phyloP scores from a whole-genome alignment of 108 stramenopile species.

The Skeletonema potamos region DNA sequence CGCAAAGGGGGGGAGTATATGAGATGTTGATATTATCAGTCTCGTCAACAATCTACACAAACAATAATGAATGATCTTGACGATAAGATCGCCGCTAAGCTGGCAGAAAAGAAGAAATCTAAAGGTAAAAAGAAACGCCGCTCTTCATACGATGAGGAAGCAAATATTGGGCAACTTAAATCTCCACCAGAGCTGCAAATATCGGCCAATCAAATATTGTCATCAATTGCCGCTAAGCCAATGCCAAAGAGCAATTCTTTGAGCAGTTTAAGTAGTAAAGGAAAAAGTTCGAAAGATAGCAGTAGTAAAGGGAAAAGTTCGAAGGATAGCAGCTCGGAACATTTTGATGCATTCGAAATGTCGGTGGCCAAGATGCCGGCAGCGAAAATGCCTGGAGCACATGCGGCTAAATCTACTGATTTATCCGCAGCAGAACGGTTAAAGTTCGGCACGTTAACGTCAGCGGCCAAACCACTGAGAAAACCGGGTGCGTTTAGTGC shows the following conservation, averaged over 20 bases:
- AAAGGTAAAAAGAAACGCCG: conserved; percentile 4
- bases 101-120: background rate
- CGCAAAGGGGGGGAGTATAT: too few species aligned
- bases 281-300: conserved; percentile 2
- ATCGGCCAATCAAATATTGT: background rate
- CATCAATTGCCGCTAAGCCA: background rate
- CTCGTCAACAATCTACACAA: too few species aligned
- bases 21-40: background rate
- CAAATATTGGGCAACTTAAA: conserved; percentile 4
- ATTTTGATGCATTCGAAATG: background rate
- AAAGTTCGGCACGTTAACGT: conserved; percentile 2
- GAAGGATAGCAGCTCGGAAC: background rate
- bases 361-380: background rate
- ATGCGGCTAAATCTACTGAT: background rate
- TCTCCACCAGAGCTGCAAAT: conserved; percentile 7
- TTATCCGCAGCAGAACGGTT: conserved; percentile 3
- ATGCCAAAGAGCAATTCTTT: too few species aligned
- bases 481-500: conserved; percentile 11
- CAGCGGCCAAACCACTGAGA: background rate
- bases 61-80: conserved; percentile 12
- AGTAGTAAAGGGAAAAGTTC: background rate
- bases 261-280: background rate
- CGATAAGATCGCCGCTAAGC: conserved; percentile 2
- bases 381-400: conserved; percentile 1
- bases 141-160: background rate